Evolutionary conservation across 2,329 filamentous ascomycete species (phyloP).

Genomic region (Clarireedia monteithiana): DNA sequence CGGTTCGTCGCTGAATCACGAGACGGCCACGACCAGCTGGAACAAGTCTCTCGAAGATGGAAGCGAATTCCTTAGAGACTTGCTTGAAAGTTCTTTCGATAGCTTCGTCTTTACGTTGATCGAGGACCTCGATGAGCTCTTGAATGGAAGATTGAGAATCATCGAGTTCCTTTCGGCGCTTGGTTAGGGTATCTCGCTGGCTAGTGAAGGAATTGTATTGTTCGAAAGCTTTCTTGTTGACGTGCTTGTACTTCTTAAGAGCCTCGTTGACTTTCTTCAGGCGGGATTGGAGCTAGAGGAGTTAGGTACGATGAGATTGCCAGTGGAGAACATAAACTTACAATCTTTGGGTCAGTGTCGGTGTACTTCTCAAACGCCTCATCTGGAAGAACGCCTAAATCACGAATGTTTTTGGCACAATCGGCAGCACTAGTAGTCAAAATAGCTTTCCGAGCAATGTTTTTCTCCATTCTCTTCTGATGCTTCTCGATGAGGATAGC

Average conservation of each 20-base stretch:
- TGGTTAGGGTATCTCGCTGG: conserved; percentile 79
- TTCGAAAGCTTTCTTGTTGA: conserved; percentile 99
- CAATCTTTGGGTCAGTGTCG: conserved; percentile 69
- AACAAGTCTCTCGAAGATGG: conserved; percentile 90
- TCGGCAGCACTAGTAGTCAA: conserved; percentile 71
- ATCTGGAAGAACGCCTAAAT: conserved; percentile 86
- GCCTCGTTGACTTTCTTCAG: conserved; percentile 88
- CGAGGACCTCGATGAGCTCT: conserved; percentile 84
- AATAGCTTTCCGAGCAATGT: conserved; percentile 77
- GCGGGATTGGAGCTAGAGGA: conserved; percentile 33
- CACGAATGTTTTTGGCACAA: conserved; percentile 80
- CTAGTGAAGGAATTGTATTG: conserved; percentile 97
- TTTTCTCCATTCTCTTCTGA: conserved; percentile 87
- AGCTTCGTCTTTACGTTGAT: conserved; percentile 93
- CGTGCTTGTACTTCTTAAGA: conserved; percentile 92
- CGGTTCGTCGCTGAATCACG: conserved; percentile 85
- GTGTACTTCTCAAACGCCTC: conserved; percentile 90
- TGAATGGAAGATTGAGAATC: conserved; percentile 81
- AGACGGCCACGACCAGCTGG: conserved; percentile 86
- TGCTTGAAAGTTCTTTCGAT: conserved; percentile 99
- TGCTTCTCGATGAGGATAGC: conserved; percentile 73
- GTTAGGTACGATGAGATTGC: conserved; percentile 1
- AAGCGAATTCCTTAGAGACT: conserved; percentile 86
- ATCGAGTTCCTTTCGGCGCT: conserved; percentile 80
- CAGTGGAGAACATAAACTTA: conserved; percentile 35